phyloP scores from a whole-genome alignment of 164 flowering plant genomes.

The Macadamia tetraphylla region DNA sequence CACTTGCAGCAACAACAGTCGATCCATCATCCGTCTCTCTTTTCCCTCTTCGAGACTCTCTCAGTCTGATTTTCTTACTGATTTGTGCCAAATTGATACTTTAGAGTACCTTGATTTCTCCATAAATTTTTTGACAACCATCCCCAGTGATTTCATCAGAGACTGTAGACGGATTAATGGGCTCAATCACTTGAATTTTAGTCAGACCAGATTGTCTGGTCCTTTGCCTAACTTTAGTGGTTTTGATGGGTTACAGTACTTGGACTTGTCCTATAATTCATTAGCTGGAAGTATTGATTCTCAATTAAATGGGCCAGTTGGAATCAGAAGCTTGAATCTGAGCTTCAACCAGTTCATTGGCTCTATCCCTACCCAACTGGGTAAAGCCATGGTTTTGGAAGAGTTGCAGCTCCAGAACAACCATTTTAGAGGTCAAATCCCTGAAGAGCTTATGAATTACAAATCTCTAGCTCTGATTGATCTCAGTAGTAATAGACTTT shows the following conservation, averaged over 20 bases:
- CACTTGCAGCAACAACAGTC: constrained; percentile 23
- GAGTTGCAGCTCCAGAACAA: constrained; percentile 36
- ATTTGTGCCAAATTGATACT: constrained; percentile 39
- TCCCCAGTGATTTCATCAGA: constrained; percentile 39
- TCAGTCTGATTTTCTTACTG: constrained; percentile 26
- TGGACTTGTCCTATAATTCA: constrained; percentile 52
- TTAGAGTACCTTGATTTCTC: constrained; percentile 53
- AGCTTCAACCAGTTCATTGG: constrained; percentile 32
- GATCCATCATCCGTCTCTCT: constrained; percentile 29
- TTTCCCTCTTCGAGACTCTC: constrained; percentile 33
- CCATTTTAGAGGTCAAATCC: constrained; percentile 25
- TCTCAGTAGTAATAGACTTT: constrained; percentile 37
- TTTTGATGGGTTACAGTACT: constrained; percentile 35
- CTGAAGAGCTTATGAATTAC: constrained; percentile 26
- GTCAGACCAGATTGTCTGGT: constrained; percentile 37
- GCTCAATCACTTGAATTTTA: constrained; percentile 43
- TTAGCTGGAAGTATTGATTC: constrained; percentile 38
- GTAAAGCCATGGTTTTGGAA: constrained; percentile 33
- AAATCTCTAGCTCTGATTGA: constrained; percentile 44
- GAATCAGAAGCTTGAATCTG: constrained; percentile 39
- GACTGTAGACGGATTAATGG: constrained; percentile 40
- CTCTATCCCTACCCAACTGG: constrained; percentile 33
- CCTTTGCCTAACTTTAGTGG: constrained; percentile 40
- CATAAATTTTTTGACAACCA: constrained; percentile 29
- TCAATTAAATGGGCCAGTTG: constrained; percentile 39